Base-by-base conservation (phyloP, 1,284 basidiomycete genomes). In the Malassezia japonica region DNA sequence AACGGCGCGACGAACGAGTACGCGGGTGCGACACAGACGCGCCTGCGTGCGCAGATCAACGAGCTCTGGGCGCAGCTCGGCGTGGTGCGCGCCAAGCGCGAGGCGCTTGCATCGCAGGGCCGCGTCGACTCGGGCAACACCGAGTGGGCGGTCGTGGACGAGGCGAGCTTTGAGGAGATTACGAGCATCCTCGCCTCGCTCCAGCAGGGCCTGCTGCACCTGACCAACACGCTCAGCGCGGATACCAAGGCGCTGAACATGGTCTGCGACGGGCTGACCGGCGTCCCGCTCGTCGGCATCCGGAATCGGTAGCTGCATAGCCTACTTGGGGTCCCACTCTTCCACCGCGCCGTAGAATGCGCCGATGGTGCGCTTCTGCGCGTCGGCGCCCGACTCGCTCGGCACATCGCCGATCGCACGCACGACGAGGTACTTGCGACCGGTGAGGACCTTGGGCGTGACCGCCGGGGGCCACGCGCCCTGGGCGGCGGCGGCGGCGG, bases 351-450 rank as follows among this genome's bases (percentile, higher is more conserved):
- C 78, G 68, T 91, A 94, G 71, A 91, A 90, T 65, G 91, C 87
- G 60, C 78, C 78, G 33, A 88, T 82, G 34, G 91, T 81, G 38
- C 84, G 77, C 64, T 82, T 82, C 72, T 95, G 90, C 0, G 83
- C 82, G 31, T 86, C 80, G 34, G 75, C 64, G 0, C 80, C 80
- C 15, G 78, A 82, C 75, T 90, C 85, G 10, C 68, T 74, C 80
- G 54, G 28, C 47, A 72, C 74, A 38, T 37, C 50, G 8, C 53
- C 55, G 33, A 77, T 73, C 24, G 62, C 66, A 48, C 79, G 66
- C 10, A 94, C 78, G 32, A 90, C 83, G 42, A 91, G 78, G 72
- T 91, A 88, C 74, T 91, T 92, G 61, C 89, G 79, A 2, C 87
- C 87, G 2, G 80, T 82, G 29, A 94, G 77, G 18, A 91, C 77